Evolutionary conservation across 345 rosid species (phyloP).

Genomic region (Hibiscus mutabilis): DNA sequence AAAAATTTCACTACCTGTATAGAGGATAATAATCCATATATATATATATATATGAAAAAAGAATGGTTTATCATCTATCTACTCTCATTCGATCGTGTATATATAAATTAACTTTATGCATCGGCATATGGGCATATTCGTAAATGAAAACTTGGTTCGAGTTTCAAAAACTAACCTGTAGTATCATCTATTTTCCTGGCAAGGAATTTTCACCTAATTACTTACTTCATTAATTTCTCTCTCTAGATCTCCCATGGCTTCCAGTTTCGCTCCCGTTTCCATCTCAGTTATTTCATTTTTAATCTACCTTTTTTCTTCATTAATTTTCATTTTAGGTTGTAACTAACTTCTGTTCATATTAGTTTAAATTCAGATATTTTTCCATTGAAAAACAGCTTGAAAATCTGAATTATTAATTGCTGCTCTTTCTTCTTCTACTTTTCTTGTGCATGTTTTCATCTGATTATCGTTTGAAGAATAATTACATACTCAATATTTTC

Average conservation of each 20-base stretch:
- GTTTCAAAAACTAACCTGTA: too few relatives aligned
- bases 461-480: neutral
- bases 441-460: neutral
- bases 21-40: too few relatives aligned
- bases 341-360: neutral
- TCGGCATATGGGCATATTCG: neutral
- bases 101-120: too few relatives aligned
- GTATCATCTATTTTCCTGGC: neutral
- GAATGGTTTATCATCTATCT: too few relatives aligned
- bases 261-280: conserved; percentile 5
- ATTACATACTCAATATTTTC: neutral
- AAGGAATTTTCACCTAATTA: neutral
- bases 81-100: too few relatives aligned
- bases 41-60: too few relatives aligned
- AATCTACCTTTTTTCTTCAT: neutral
- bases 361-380: neutral
- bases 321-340: neutral
- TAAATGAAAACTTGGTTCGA: neutral
- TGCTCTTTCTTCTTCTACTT: too few relatives aligned
- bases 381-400: neutral
- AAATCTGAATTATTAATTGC: neutral
- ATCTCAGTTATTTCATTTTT: neutral
- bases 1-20: too few relatives aligned
- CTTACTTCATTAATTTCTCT: neutral
- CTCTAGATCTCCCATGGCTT: conserved; percentile 5